Percentiles rank a stretch among this genome's conserved stretches.
Evolutionary conservation across 2,329 filamentous ascomycete species (phyloP).

Genomic region (Trichoderma polysporum): DNA sequence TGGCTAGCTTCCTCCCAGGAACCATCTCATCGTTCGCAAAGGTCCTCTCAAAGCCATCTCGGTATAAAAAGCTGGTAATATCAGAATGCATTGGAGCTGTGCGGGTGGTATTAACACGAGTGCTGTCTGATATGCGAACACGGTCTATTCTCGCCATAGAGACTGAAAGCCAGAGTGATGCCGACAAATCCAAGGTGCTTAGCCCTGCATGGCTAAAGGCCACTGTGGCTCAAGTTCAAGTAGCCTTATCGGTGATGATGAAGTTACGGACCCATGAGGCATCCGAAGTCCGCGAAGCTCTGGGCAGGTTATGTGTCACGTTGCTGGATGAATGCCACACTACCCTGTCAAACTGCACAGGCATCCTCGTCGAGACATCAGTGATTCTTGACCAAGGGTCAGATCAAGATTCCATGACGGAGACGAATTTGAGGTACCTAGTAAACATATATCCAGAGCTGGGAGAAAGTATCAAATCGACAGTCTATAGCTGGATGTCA

Average conservation of each 20-base stretch:
- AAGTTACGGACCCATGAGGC: slow-evolving; percentile 72
- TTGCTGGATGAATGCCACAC: slow-evolving; percentile 76
- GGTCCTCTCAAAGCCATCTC: slow-evolving; percentile 66
- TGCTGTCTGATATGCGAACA: slow-evolving; percentile 58
- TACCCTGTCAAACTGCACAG: slow-evolving; percentile 66
- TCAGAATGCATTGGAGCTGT: slow-evolving; percentile 60
- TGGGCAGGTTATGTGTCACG: slow-evolving; percentile 70
- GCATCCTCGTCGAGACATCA: slow-evolving; percentile 77
- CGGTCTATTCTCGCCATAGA: slow-evolving; percentile 44
- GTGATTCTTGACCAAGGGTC: slow-evolving; percentile 64
- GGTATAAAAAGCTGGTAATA: slow-evolving; percentile 59
- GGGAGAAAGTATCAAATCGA: slow-evolving; percentile 64
- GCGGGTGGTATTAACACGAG: slow-evolving; percentile 51
- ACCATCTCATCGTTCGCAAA: slow-evolving; percentile 80
- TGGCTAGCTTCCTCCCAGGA: slow-evolving; percentile 85
- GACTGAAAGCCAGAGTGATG: slow-evolving; percentile 22
- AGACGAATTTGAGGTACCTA: slow-evolving; percentile 60
- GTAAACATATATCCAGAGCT: slow-evolving; percentile 62
- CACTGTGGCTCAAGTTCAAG: slow-evolving; percentile 76
- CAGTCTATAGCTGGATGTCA: slow-evolving; percentile 76
- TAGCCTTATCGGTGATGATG: slow-evolving; percentile 75
- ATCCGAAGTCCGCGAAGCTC: slow-evolving; percentile 63
- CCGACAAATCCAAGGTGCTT: slow-evolving; percentile 39
- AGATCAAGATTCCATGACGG: slow-evolving; percentile 39
- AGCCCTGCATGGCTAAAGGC: slow-evolving; percentile 71